Evolutionary conservation across 2,329 filamentous ascomycete species (phyloP).

Genomic region (Pseudogymnoascus sp.): DNA sequence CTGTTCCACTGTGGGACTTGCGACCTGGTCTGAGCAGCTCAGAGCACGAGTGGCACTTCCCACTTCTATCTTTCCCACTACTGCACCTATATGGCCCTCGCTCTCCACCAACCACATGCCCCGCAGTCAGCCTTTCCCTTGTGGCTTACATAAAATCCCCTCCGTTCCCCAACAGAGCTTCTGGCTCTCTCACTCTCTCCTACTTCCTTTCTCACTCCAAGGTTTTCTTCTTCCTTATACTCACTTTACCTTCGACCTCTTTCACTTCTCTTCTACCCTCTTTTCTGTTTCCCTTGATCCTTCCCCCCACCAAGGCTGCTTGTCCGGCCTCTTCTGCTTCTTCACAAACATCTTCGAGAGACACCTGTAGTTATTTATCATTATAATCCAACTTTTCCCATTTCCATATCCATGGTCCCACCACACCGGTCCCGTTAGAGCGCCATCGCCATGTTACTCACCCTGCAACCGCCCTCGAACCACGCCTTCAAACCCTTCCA

Average conservation of each 20-base stretch:
- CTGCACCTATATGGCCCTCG: slow-evolving; percentile 3
- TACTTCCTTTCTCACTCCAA: not conserved
- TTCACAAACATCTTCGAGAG: slow-evolving; percentile 7
- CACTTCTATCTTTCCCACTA: slow-evolving; percentile 4
- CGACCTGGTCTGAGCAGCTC: not conserved
- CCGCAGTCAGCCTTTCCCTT: not conserved
- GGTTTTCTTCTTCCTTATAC: slow-evolving; percentile 5
- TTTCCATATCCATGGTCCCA: slow-evolving; percentile 2
- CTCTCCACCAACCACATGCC: slow-evolving; percentile 5
- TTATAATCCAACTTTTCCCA: slow-evolving; percentile 7
- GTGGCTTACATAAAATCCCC: slow-evolving; percentile 8
- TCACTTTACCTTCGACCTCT: not conserved
- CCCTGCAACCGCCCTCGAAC: slow-evolving; percentile 38
- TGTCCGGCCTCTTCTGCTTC: not conserved
- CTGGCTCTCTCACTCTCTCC: slow-evolving; percentile 3
- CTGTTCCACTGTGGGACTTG: slow-evolving; percentile 4
- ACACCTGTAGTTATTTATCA: slow-evolving; percentile 7
- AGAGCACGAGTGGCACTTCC: not conserved
- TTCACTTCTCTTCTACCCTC: slow-evolving; percentile 7
- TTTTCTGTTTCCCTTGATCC: not conserved
- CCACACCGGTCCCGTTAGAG: slow-evolving; percentile 5
- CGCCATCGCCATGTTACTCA: slow-evolving; percentile 39
- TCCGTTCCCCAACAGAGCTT: slow-evolving; percentile 2
- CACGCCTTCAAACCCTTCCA: slow-evolving; percentile 38
- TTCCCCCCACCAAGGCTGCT: not conserved